Evolutionary conservation across 768 basidiomycete species (phyloP).

Genomic region (Amanita exitialis): DNA sequence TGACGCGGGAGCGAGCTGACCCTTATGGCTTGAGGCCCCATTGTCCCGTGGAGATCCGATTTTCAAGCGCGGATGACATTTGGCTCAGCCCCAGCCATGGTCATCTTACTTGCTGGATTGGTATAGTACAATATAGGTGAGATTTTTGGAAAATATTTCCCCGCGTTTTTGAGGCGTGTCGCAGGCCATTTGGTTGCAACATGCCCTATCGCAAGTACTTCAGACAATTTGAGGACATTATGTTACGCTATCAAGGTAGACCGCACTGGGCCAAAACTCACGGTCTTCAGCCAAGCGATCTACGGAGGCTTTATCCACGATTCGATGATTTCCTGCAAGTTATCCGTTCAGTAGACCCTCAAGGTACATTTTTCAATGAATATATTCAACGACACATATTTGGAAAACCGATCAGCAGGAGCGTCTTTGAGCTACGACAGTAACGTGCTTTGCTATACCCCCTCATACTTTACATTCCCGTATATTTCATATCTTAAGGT

Average conservation of each 20-base stretch:
- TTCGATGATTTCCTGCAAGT: conserved; percentile 72
- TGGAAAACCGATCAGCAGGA: conserved; percentile 37
- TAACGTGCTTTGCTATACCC: conserved; percentile 4
- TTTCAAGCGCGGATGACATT: conserved; percentile 81
- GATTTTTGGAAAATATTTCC: conserved; percentile 15
- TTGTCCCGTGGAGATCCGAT: conserved; percentile 89
- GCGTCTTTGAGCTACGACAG: conserved; percentile 29
- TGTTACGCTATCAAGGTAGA: conserved; percentile 61
- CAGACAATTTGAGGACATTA: conserved; percentile 60
- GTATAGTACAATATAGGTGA: conserved; percentile 95
- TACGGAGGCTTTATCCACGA: conserved; percentile 66
- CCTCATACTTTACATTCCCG: neutral
- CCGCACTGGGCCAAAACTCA: conserved; percentile 99
- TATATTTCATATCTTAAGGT: neutral
- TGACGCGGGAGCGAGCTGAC: conserved; percentile 54
- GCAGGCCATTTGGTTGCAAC: conserved; percentile 76
- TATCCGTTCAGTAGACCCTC: conserved; percentile 60
- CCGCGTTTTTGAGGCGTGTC: neutral
- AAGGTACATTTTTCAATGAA: conserved; percentile 75
- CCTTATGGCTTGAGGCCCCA: conserved; percentile 76
- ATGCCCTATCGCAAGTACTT: conserved; percentile 79
- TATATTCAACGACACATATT: conserved; percentile 85
- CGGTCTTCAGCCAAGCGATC: conserved; percentile 47
- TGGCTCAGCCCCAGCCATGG: conserved; percentile 89
- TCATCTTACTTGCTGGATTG: conserved; percentile 82